These are phyloP conservation scores for Candida sp. DNA, from an alignment of 1,139 yeast species.

Conservation along the genomic window DNA sequence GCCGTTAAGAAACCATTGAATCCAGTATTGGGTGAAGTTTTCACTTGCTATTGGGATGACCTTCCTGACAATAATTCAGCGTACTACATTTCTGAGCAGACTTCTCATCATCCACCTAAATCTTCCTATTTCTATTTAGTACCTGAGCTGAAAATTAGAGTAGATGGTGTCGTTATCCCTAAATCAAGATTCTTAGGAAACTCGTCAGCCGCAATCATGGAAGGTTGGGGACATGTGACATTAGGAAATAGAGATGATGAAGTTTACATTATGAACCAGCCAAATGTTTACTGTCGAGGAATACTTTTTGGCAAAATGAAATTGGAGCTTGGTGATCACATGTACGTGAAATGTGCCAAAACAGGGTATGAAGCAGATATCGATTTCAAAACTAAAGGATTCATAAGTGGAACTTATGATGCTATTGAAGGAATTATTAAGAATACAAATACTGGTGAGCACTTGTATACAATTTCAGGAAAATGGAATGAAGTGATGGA, in stretches of 20 bases:
- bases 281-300: conserved; percentile 95
- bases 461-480: conserved; percentile 68
- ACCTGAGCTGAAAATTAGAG: conserved; percentile 79
- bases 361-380: conserved; percentile 70
- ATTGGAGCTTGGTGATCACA: conserved; percentile 90
- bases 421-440: conserved; percentile 77
- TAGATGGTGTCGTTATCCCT: conserved; percentile 88
- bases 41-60: conserved; percentile 89
- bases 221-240: conserved; percentile 75
- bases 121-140: conserved; percentile 87
- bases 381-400: conserved; percentile 94
- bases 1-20: conserved; percentile 97
- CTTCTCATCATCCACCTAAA: conserved; percentile 98
- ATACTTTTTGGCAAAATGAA: conserved; percentile 86
- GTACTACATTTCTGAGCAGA: conserved; percentile 89
- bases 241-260: conserved; percentile 66
- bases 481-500: conserved; percentile 93
- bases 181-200: conserved; percentile 88
- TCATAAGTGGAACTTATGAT: conserved; percentile 88
- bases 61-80: conserved; percentile 66
- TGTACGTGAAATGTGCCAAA: conserved; percentile 64
- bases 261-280: conserved; percentile 79
- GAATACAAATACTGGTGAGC: conserved; percentile 49
- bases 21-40: conserved; percentile 90
- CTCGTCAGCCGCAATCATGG: conserved; percentile 97